phyloP scores from a whole-genome alignment of 805 yeast genomes.

The Candida krabiensis region DNA sequence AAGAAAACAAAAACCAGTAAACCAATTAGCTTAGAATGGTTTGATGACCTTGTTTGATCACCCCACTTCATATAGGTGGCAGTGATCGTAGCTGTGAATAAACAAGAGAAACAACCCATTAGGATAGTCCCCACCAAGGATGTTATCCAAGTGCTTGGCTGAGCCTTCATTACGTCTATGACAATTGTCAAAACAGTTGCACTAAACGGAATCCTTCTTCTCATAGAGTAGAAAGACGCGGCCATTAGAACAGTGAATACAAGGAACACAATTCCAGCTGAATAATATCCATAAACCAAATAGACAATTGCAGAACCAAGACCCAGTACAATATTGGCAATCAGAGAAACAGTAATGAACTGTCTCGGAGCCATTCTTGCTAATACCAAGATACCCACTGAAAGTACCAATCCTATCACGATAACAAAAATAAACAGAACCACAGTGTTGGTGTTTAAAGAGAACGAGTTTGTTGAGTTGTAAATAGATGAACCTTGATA shows the following conservation, averaged over 20 bases:
- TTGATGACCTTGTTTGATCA: conserved; percentile 12
- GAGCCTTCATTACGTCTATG: conserved; percentile 68
- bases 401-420: conserved; percentile 57
- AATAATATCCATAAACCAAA: conserved; percentile 64
- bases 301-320: conserved; percentile 77
- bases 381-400: conserved; percentile 52
- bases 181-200: conserved; percentile 35
- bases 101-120: conserved; percentile 60
- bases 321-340: conserved; percentile 65
- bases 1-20: conserved; percentile 76
- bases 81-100: conserved; percentile 67
- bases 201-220: conserved; percentile 29
- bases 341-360: conserved; percentile 69
- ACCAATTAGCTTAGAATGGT: conserved; percentile 25
- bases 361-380: conserved; percentile 66
- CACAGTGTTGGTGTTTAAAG: conserved; percentile 74
- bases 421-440: conserved; percentile 67
- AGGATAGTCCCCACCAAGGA: conserved; percentile 39
- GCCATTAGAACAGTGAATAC: conserved; percentile 19
- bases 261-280: conserved; percentile 69
- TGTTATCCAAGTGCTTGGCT: conserved; percentile 65
- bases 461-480: conserved; percentile 47
- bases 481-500: conserved; percentile 67
- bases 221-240: conserved; percentile 18
- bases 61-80: conserved; percentile 79